Evolutionary conservation across 108 stramenopile species (phyloP).

Genomic region (Cyclostephanos tholiformis): DNA sequence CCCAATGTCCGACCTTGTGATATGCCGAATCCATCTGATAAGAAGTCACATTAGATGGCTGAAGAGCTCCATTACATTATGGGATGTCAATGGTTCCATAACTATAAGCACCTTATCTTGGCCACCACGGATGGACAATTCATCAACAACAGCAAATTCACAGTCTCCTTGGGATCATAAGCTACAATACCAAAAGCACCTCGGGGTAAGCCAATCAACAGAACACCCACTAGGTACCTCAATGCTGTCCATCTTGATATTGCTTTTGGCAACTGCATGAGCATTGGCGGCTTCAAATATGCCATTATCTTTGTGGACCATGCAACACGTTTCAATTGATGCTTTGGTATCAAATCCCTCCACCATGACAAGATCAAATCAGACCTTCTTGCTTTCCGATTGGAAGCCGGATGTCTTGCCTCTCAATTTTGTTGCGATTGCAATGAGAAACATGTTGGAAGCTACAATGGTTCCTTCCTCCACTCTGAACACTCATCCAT

Average conservation of each 20-base stretch:
- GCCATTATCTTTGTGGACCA: conserved; percentile 21
- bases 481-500: too few relatives aligned
- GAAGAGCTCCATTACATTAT: conserved; percentile 16
- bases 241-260: conserved; percentile 30
- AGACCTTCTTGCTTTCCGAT: not conserved
- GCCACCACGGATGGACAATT: conserved; percentile 14
- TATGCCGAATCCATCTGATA: not conserved
- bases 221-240: not conserved
- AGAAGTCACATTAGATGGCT: not conserved
- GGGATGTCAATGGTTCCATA: conserved; percentile 9
- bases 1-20: not conserved
- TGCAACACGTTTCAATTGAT: conserved; percentile 15
- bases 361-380: conserved; percentile 5
- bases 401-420: conserved; percentile 10
- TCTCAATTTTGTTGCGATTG: conserved; percentile 16
- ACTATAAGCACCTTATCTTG: conserved; percentile 3
- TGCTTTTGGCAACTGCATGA: conserved; percentile 22
- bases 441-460: conserved; percentile 21
- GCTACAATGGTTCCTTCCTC: too few relatives aligned
- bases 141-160: conserved; percentile 3
- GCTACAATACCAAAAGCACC: conserved; percentile 8
- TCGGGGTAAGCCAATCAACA: not conserved
- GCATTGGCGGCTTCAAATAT: conserved; percentile 22
- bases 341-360: conserved; percentile 18
- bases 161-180: conserved; percentile 8